Evolutionary conservation across 768 basidiomycete genomes (phyloP).

Genomic region (Lentinula edodes): DNA sequence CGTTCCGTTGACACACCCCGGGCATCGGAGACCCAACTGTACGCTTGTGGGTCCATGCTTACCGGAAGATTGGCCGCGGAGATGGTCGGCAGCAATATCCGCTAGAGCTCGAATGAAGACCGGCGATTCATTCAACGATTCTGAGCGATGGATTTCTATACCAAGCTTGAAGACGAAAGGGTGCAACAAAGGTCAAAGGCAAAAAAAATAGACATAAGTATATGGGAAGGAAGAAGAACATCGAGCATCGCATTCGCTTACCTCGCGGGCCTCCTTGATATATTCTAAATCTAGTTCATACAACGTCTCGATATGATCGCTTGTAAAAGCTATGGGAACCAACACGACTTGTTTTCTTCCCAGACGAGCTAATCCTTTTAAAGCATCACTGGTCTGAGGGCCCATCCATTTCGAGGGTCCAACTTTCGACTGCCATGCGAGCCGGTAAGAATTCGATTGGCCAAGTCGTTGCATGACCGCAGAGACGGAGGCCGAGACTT

Average conservation of each 20-base stretch:
- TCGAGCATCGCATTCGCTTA: conserved; percentile 27
- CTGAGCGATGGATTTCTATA: conserved; percentile 83
- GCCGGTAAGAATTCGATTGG: conserved; percentile 79
- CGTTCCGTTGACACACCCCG: conserved; percentile 85
- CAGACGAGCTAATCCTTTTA: conserved; percentile 79
- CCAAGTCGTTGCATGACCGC: conserved; percentile 88
- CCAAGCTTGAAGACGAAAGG: conserved; percentile 56
- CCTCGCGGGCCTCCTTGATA: conserved; percentile 84
- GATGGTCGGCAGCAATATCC: conserved; percentile 80
- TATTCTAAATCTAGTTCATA: conserved; percentile 97
- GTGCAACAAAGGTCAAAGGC: conserved; percentile 8
- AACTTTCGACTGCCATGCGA: conserved; percentile 98
- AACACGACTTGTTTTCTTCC: conserved; percentile 75
- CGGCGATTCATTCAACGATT: conserved; percentile 91
- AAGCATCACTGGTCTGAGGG: conserved; percentile 86
- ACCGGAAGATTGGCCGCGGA: conserved; percentile 56
- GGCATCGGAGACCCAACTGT: conserved; percentile 86
- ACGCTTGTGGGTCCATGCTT: conserved; percentile 58
- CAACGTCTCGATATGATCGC: conserved; percentile 97
- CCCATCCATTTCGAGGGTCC: conserved; percentile 99
- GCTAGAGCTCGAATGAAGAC: conserved; percentile 94
- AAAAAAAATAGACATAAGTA: conserved; percentile 7
- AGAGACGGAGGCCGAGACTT: conserved; percentile 91
- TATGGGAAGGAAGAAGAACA: not conserved
- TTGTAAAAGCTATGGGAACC: conserved; percentile 97